Base-by-base conservation (phyloP, 768 basidiomycete species). In the Cytidiella melzeri region DNA sequence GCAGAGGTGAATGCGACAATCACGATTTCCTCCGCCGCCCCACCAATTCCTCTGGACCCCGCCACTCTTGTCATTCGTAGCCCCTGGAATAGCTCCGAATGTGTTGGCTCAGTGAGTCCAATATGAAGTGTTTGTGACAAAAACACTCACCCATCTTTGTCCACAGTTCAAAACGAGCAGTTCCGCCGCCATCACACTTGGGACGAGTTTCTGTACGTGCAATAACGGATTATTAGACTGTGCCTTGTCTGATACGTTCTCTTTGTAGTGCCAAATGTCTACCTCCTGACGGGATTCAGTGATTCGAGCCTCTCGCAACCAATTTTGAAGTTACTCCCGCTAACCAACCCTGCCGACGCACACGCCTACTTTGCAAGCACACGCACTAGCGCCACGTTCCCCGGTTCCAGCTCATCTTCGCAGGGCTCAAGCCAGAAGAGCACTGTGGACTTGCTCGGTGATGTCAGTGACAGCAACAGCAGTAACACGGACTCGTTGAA, bases 91-190 rank as follows among this genome's bases (percentile, higher is more conserved):
- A 41, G 43, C 2, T 7, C n/a, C 15, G 39, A 46, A 28, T 55
- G 53, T 42, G 48, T 47, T 11, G 53, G 53, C 51, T 55, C 41
- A 18, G 53, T 55, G 28, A 41, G 53, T 42, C 10, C 19, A 18
- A 41, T 13, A n/a, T 27, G 9, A 11, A 23, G 15, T 47, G 1
- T 20, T n/a, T 18, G n/a, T 20, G 7, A 50, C 28, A 3, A 4
- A 20, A 23, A n/a, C 25, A 9, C 4, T 4, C 18, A 15, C 21
- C 11, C 41, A 43, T 15, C 20, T 40, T 34, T 34, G 30, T 34
- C 30, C 9, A 7, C 30, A 34, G 30, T 7, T 7, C 30, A 15
- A 7, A 34, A 34, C 30, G 30, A 34, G 30, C 30, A 34, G 15
- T 15, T 15, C 30, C 7, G 30, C 7, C 7, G 30, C 7, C 30